Base-by-base conservation (phyloP, 768 basidiomycete species). In the Collybiopsis confluens region DNA sequence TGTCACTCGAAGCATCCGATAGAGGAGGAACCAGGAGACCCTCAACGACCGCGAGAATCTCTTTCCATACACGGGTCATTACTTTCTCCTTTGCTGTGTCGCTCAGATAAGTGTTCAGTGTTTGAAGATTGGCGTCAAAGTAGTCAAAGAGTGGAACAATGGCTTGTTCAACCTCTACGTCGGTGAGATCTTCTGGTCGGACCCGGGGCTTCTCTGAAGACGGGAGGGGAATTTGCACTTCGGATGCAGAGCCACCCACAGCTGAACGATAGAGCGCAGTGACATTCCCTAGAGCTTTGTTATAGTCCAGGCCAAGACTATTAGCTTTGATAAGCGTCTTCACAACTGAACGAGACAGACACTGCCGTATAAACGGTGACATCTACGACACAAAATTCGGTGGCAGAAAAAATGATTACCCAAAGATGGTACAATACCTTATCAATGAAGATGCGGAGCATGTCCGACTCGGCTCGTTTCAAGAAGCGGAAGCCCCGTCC, bases 401-500 rank as follows among this genome's bases (percentile, higher is more conserved):
- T 49, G 57, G 42, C 5, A 8, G 38, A 33, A 30, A 23, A 47
- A 21, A 18, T 56, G 40, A 24, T 54, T 33, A 3, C 18, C 10
- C 18, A 8, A 36, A 61, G 73, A 45, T 28, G 5, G 37, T n/a
- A 6, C 4, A 2, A 16, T 52, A 92, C 96, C 83, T 99, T 98
- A 75, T 99, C 97, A 54, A 98, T 88, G 68, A 98, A 96, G 33
- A 90, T 90, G 10, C 95, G 79, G 50, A 94, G 81, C 96, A 99
- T 98, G 63, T 99, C 96, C 21, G 81, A 85, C 65, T 98, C 93
- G 0, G 93, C 91, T 28, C 94, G 76, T 70, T 98, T 98, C 60
- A 99, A 67, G 36, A 86, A 92, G 43, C 96, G 79, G 78, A 99
- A 99, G 2, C 88, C 96, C 28, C 94, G 80, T 24, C 97, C 97